phyloP scores from a whole-genome alignment of 352 stramenopile genomes.

The Phytophthora pisi region DNA sequence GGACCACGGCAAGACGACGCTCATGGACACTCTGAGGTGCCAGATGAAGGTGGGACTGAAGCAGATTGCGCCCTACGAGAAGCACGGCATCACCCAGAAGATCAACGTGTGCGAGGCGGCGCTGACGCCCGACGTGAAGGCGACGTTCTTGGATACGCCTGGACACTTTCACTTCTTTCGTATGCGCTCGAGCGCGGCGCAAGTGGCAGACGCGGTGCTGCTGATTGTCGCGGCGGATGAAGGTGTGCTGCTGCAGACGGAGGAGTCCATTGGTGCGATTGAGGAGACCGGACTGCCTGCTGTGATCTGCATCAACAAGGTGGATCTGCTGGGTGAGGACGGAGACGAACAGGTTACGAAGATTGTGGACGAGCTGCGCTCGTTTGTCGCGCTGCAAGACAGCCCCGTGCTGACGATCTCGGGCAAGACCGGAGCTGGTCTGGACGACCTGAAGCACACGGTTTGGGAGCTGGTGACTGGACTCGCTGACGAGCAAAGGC shows the following conservation, averaged over 20 bases:
- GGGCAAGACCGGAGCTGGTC: slow-evolving; percentile 59
- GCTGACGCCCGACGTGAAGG: slow-evolving; percentile 68
- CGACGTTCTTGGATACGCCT: slow-evolving; percentile 99
- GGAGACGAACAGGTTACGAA: slow-evolving; percentile 42
- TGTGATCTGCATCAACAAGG: slow-evolving; percentile 89
- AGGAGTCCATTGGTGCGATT: slow-evolving; percentile 94
- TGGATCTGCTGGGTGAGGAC: slow-evolving; percentile 64
- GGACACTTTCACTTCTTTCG: slow-evolving; percentile 99
- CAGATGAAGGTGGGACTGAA: slow-evolving; percentile 42
- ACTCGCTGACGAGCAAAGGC: slow-evolving; percentile 35
- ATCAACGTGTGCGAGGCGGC: slow-evolving; percentile 97
- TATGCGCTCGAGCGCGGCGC: slow-evolving; percentile 96
- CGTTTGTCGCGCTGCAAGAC: slow-evolving; percentile 83
- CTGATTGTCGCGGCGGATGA: slow-evolving; percentile 99
- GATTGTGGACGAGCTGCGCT: slow-evolving; percentile 63
- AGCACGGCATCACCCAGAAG: slow-evolving; percentile 99
- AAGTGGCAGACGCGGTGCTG: slow-evolving; percentile 97
- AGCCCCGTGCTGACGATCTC: slow-evolving; percentile 82
- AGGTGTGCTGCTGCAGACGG: slow-evolving; percentile 98
- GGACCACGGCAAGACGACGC: slow-evolving; percentile 99
- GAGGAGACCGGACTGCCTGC: slow-evolving; percentile 76
- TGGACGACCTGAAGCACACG: slow-evolving; percentile 55
- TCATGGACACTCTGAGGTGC: slow-evolving; percentile 96
- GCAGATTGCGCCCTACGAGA: slow-evolving; percentile 92
- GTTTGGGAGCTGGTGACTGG: slow-evolving; percentile 47